A percentile compares a stretch with the other conserved stretches of the same genome.
These are phyloP conservation scores for Lophiotrema nucula DNA, from an alignment of 495 filamentous ascomycete species.

Conservation along the genomic window DNA sequence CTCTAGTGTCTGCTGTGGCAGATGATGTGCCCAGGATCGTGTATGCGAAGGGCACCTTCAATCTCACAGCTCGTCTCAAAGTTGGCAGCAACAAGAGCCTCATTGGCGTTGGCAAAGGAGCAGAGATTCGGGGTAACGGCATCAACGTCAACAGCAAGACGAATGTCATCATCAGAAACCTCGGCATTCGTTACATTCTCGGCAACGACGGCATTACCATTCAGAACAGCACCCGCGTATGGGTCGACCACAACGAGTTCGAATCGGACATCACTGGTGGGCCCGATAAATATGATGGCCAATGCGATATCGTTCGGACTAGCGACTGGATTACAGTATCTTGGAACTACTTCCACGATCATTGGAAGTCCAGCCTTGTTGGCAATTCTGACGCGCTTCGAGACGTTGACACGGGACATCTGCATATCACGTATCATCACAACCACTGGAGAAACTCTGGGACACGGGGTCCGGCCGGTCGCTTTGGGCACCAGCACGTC, in stretches of 20 bases:
- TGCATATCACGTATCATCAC: slow-evolving; percentile 46
- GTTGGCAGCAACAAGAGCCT: slow-evolving; percentile 43
- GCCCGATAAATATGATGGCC: slow-evolving; percentile 35
- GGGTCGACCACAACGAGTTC: slow-evolving; percentile 37
- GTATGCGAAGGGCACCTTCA: slow-evolving; percentile 36
- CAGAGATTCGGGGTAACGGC: slow-evolving; percentile 24
- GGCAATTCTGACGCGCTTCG: slow-evolving; percentile 34
- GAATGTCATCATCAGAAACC: slow-evolving; percentile 36
- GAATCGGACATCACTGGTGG: slow-evolving; percentile 26
- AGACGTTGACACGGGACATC: slow-evolving; percentile 35
- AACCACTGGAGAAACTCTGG: slow-evolving; percentile 44
- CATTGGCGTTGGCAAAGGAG: slow-evolving; percentile 35
- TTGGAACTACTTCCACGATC: slow-evolving; percentile 41
- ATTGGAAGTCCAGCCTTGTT: slow-evolving; percentile 36
- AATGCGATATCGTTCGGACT: slow-evolving; percentile 35
- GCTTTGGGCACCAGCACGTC: slow-evolving; percentile 41
- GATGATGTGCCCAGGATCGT: slow-evolving; percentile 39
- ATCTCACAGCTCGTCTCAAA: slow-evolving; percentile 23
- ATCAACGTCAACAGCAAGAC: slow-evolving; percentile 20
- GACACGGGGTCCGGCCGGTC: slow-evolving; percentile 40
- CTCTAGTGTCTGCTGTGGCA: slow-evolving; percentile 34
- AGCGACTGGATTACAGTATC: slow-evolving; percentile 41
- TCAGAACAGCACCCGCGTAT: slow-evolving; percentile 31
- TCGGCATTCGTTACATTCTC: slow-evolving; percentile 30
- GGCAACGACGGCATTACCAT: slow-evolving; percentile 35